Evolutionary conservation across 495 filamentous ascomycete species (phyloP), one percentile per base, ranked within the genome.

Genomic region (Xylaria longipes): DNA sequence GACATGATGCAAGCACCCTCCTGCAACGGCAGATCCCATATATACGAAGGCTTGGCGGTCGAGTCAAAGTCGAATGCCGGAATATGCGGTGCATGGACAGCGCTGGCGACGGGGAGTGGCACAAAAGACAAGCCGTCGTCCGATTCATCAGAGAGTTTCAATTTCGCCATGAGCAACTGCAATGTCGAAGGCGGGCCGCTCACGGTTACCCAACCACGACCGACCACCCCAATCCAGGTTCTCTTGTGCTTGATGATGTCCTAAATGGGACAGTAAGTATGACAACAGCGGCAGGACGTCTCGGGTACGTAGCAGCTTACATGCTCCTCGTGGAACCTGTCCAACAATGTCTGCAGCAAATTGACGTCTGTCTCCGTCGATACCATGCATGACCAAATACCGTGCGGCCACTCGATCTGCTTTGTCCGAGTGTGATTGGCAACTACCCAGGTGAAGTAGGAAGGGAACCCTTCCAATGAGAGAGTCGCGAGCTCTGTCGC

Each of bases 61-160:
- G 68, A 60, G 6, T 70, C 68, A n/a, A 71, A 61, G 33, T 67
- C 52, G 14, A 71, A 66, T 20, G 62, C 37, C 6, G 46, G 48
- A n/a, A 73, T 50, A 45, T 73, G 72, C 15, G 72, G 63, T 1
- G 72, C 68, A 25, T 73, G 72, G 29, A 67, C 72, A 6, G 68
- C 67, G 15, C 72, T 68, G n/a, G 61, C 68, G 8, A 73, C 52
- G 9, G 68, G 72, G 35, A 73, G 62, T 20, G 37, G 29, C 41
- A 67, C 37, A 20, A 33, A 22, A 2, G 67, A 37, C 33, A 70
- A 39, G 2, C 12, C 15, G 1, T 35, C 7, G 31, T 8, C 39
- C 33, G 3, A 37, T 14, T n/a, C 3, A 37, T 35, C 33, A 37
- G 15, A 37, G 17, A 17, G 22, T 22, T 37, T 22, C 6, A 37